Base-by-base conservation (phyloP, 345 rosid species). In the Eutrema yunnanense region DNA sequence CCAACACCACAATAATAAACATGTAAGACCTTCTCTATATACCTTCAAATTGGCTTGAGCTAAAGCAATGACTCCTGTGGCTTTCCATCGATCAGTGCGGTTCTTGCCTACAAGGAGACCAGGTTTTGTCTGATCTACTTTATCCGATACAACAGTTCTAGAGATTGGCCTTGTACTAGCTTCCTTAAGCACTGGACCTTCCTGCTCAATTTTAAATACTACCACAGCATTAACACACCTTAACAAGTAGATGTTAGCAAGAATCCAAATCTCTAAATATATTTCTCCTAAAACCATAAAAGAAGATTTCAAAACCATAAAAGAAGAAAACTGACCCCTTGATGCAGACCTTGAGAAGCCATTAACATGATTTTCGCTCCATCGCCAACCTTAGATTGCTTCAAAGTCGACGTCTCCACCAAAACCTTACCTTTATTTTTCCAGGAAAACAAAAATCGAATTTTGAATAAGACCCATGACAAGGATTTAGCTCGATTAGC, bases 341-440 rank as follows among this genome's bases (percentile, higher is more conserved):
- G 96, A 71, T 94, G 98, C 14, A 94, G 71, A 49, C 98, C 98
- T 76, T 89, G 92, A 29, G 96, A 86, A 43, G 92, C 97, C 83
- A 90, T 74, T 54, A 94, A 94, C 98, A 94, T 94, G 67, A 94
- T 41, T 77, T 85, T 90, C 0, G 94, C 94, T 56, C 98, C 98
- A 84, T 64, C 82, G 0, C 50, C 71, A 19, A 94, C 80, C 65
- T 73, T 84, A 14, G 88, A 86, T 64, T 86, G 83, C 73, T 74
- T 80, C 90, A 94, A 58, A 16, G 90, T 81, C 88, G 81, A 78
- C 8, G 75, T 72, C n/a, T 94, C 96, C 34, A 53, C 81, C 90
- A 94, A 81, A 61, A 94, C 68, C 80, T 82, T 90, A 73, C 98
- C 97, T 93, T 67, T n/a, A 22, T 22, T 19, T 66, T 66, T 6